phyloP scores from a whole-genome alignment of 305 asterid species.

The Rubia peregrina region DNA sequence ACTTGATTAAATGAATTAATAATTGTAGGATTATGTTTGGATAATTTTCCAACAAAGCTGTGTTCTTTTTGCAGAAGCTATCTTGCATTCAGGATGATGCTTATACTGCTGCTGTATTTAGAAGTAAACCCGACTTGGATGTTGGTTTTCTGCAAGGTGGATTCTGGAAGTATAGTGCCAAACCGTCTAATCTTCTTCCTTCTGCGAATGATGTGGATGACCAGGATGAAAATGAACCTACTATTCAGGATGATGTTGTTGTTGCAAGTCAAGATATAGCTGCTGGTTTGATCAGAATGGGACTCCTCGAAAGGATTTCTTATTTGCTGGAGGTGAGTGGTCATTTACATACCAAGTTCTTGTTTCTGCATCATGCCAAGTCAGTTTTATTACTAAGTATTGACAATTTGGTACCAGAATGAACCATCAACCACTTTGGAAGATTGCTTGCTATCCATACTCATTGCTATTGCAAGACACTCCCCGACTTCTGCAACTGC shows the following conservation, averaged over 20 bases:
- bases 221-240: constrained; percentile 50
- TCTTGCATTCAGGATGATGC: constrained; percentile 42
- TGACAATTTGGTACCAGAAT: constrained; percentile 41
- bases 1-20: background rate
- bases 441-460: constrained; percentile 69
- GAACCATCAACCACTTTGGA: constrained; percentile 64
- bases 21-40: background rate
- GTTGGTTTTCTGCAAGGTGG: constrained; percentile 90
- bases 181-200: constrained; percentile 61
- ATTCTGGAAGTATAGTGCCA: constrained; percentile 92
- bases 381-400: background rate
- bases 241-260: constrained; percentile 79
- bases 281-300: constrained; percentile 97
- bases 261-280: constrained; percentile 91
- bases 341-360: constrained; percentile 11
- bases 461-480: constrained; percentile 86
- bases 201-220: constrained; percentile 35
- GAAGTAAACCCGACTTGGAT: constrained; percentile 71
- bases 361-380: constrained; percentile 5
- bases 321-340: constrained; percentile 78
- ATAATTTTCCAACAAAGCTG: constrained; percentile 18
- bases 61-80: constrained; percentile 50
- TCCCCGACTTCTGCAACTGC: constrained; percentile 88
- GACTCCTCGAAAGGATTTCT: constrained; percentile 65
- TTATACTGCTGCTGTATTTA: constrained; percentile 83